Base-by-base conservation (phyloP, 164 flowering plant genomes). In the Annona squamosa region DNA sequence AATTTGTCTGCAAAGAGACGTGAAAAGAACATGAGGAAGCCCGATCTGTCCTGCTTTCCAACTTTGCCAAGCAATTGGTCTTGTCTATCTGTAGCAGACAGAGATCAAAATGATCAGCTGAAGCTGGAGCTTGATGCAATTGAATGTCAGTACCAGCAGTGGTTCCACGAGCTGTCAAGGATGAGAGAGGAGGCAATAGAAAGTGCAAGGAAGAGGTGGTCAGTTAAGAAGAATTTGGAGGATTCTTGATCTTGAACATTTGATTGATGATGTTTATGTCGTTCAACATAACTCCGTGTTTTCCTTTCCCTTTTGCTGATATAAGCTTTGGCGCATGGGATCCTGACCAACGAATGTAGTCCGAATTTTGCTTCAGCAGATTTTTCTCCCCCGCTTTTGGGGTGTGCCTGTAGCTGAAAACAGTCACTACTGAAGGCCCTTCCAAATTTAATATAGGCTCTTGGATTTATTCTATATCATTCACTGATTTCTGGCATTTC, bases 171-270 rank as follows among this genome's bases (percentile, higher is more conserved):
- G 19, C 89, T 94, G 61, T 57, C 77, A 45, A 84, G 78, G 78
- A 79, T 82, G 88, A 85, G 84, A 67, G 87, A 85, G 76, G 87
- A 78, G 47, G 92, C 90, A 7, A 18, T 89, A 3, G 91, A 90
- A 74, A 75, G 65, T 48, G 87, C 85, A 57, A 90, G 77, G 68
- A 86, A 76, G 79, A 88, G 78, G 78, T 88, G 94, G 90, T 73
- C 71, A 4, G 44, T 74, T 18, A 87, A 83, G 87, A 85, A 85
- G 77, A 78, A 85, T 56, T 65, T 70, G 10, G 17, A 70, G 42
- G 79, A 42, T 75, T 3, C 63, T 71, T 86, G 77, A 81, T 70
- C 65, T 17, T 18, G 18, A 9, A 3, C 6, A 16, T 67, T 67
- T 48, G 43, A 5, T 4, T 17, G 13, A 48, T 16, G 2, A 59